Evolutionary conservation across 129 eudicot genomes (phyloP).

Genomic region (Flaveria bidentis): DNA sequence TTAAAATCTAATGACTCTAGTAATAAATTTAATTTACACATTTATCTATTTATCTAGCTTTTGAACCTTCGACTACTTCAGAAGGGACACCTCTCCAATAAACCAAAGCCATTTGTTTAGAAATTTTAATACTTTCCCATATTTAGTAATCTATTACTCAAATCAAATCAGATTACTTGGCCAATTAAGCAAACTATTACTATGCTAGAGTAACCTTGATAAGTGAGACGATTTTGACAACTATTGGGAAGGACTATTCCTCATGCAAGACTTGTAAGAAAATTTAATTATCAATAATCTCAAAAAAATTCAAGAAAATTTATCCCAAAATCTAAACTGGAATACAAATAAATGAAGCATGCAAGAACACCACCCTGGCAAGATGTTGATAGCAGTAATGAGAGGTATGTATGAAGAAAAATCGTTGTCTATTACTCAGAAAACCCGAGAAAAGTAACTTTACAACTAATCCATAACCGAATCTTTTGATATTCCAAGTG

Average conservation of each 20-base stretch:
- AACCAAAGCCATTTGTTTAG: too few relatives aligned
- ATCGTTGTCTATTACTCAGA: constrained; percentile 21
- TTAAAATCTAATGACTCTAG: too few relatives aligned
- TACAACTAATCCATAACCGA: constrained; percentile 29
- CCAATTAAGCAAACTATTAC: too few relatives aligned
- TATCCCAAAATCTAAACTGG: constrained; percentile 1
- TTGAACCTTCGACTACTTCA: too few relatives aligned
- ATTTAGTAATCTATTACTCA: too few relatives aligned
- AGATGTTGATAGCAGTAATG: constrained; percentile 21
- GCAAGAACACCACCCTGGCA: constrained; percentile 23
- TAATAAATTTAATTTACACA: too few relatives aligned
- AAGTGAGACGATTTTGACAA: background rate
- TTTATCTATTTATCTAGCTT: too few relatives aligned
- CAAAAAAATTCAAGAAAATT: background rate
- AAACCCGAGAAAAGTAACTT: constrained; percentile 18
- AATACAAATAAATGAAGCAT: constrained; percentile 3
- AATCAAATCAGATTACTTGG: too few relatives aligned
- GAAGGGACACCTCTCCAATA: too few relatives aligned
- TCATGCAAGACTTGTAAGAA: background rate
- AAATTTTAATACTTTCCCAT: too few relatives aligned
- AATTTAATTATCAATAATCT: background rate
- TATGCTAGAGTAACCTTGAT: background rate
- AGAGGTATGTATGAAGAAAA: constrained; percentile 16
- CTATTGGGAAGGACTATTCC: background rate
- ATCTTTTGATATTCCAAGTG: constrained; percentile 12